Evolutionary conservation across 768 basidiomycete species (phyloP).

Genomic region (Lactarius deliciosus): DNA sequence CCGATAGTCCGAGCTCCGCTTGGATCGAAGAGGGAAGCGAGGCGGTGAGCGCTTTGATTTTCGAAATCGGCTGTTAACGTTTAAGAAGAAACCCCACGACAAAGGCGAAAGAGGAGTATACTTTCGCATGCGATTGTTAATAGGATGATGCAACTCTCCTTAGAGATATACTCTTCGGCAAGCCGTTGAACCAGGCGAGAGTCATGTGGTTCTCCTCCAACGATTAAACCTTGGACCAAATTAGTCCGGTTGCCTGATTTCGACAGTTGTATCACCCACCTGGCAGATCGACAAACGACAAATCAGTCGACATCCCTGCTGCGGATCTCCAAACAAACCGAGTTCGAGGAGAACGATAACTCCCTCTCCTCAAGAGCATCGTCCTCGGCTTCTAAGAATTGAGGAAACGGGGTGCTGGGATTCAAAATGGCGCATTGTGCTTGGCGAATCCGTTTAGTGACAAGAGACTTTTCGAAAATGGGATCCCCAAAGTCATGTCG

Average conservation of each 20-base stretch:
- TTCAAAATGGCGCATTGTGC: conserved; percentile 70
- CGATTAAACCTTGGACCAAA: conserved; percentile 54
- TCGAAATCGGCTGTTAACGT: conserved; percentile 64
- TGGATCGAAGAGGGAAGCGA: conserved; percentile 60
- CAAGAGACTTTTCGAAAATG: conserved; percentile 51
- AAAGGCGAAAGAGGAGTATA: conserved; percentile 35
- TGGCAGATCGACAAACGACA: conserved; percentile 45
- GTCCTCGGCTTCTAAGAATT: conserved; percentile 43
- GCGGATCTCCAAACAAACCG: conserved; percentile 39
- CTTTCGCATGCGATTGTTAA: conserved; percentile 66
- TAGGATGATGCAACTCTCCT: conserved; percentile 61
- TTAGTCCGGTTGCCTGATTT: background rate
- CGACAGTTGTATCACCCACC: conserved; percentile 33
- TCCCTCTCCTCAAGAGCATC: conserved; percentile 32
- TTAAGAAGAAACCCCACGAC: background rate
- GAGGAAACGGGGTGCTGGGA: conserved; percentile 39
- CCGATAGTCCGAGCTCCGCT: conserved; percentile 69
- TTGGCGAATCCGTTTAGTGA: conserved; percentile 64
- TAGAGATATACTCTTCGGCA: conserved; percentile 57
- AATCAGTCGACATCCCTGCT: conserved; percentile 41
- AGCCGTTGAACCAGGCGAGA: conserved; percentile 61
- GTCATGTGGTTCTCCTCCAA: conserved; percentile 43
- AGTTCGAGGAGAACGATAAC: conserved; percentile 40
- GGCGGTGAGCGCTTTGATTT: conserved; percentile 69
- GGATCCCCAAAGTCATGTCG: conserved; percentile 34